Evolutionary conservation across 305 asterid species (phyloP).

Genomic region (Fraxinus angustifolia): DNA sequence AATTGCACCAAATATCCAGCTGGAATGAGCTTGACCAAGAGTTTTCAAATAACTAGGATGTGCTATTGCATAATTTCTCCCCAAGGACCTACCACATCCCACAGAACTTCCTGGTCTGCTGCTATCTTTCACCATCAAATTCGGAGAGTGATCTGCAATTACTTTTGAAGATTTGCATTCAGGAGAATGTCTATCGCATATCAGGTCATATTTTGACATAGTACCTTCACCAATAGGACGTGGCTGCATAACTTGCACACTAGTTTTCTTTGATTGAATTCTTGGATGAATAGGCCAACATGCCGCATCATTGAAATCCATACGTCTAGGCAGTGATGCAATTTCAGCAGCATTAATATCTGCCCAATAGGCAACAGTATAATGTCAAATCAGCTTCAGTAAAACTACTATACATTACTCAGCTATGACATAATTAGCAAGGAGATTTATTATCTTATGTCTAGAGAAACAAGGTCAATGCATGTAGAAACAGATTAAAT

Average conservation of each 20-base stretch:
- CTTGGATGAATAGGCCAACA: background rate
- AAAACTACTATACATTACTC: background rate
- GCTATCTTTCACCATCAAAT: constrained; percentile 29
- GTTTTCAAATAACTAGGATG: constrained; percentile 72
- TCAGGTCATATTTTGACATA: constrained; percentile 35
- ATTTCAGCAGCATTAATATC: constrained; percentile 26
- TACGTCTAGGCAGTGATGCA: constrained; percentile 19
- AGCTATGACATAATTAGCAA: background rate
- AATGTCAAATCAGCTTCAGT: background rate
- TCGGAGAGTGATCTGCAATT: constrained; percentile 30
- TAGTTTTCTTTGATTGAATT: background rate
- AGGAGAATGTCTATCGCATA: constrained; percentile 33
- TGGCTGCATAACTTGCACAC: constrained; percentile 5
- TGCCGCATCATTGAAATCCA: background rate
- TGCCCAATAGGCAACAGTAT: constrained; percentile 19
- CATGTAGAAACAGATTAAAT: constrained; percentile 10
- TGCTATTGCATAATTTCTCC: constrained; percentile 48
- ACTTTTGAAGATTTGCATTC: constrained; percentile 28
- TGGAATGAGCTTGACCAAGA: constrained; percentile 72
- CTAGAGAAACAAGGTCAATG: constrained; percentile 7
- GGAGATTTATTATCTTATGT: background rate
- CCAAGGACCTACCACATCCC: constrained; percentile 20
- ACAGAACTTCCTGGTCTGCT: constrained; percentile 27
- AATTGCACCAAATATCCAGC: constrained; percentile 82
- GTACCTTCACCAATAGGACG: constrained; percentile 35